phyloP scores from a whole-genome alignment of 31 red algal species.

The Bonnemaisonia californica region DNA sequence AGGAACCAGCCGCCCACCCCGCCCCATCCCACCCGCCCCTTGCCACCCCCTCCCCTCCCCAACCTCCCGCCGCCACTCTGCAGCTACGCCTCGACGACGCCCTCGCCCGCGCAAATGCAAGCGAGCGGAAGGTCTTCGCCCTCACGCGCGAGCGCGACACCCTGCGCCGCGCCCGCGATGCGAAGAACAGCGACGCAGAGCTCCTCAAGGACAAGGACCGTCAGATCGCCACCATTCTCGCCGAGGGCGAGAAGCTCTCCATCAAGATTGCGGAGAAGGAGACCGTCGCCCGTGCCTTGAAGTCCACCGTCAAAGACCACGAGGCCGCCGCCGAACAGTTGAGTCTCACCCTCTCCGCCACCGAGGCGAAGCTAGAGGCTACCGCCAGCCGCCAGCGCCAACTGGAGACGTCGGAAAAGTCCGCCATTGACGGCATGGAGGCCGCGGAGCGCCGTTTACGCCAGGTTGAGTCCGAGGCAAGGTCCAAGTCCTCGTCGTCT shows the following conservation, averaged over 20 bases:
- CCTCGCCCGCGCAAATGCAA: slow-evolving; percentile 21
- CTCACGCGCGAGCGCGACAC: slow-evolving; percentile 73
- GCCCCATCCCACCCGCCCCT: too few species aligned
- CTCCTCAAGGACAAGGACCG: slow-evolving; percentile 73
- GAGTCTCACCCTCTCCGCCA: slow-evolving; percentile 20
- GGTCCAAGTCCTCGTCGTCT: slow-evolving; percentile 45
- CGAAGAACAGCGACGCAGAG: slow-evolving; percentile 21
- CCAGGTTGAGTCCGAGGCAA: slow-evolving; percentile 46
- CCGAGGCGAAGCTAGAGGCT: slow-evolving; percentile 56
- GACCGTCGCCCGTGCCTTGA: slow-evolving; percentile 42
- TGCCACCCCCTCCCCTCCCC: too few species aligned
- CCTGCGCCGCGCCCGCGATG: slow-evolving; percentile 51
- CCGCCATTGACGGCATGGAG: slow-evolving; percentile 40
- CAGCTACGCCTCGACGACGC: slow-evolving; percentile 25
- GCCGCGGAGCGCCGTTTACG: slow-evolving; percentile 49
- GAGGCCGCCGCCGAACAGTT: slow-evolving; percentile 59
- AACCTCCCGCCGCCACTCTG: background rate
- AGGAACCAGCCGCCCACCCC: too few species aligned
- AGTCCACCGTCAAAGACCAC: slow-evolving; percentile 42
- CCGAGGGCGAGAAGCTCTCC: slow-evolving; percentile 82
- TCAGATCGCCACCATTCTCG: slow-evolving; percentile 58
- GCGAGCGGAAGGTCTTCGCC: slow-evolving; percentile 66
- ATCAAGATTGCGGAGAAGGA: slow-evolving; percentile 80
- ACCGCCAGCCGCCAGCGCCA: slow-evolving; percentile 34
- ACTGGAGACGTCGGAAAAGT: slow-evolving; percentile 56